Conservation (phyloP, 805 yeast genomes). For the Metschnikowia baotianmanensis region DNA sequence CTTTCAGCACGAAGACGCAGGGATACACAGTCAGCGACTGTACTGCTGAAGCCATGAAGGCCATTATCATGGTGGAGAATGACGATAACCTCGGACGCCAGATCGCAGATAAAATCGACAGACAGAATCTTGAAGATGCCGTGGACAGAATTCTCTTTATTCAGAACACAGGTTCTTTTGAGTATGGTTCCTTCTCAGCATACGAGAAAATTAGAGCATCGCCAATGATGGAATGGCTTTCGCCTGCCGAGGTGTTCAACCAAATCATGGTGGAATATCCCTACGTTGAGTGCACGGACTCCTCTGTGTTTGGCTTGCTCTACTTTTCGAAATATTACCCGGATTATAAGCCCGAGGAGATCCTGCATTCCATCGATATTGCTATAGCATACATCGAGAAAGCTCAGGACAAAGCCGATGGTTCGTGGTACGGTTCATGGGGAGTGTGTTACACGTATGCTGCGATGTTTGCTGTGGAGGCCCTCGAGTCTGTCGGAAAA, state of each 20-base stretch:
- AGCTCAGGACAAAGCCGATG: slow-evolving; percentile 67
- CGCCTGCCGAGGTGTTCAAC: slow-evolving; percentile 98
- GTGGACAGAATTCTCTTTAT: slow-evolving; percentile 72
- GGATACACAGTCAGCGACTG: slow-evolving; percentile 97
- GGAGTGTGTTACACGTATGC: slow-evolving; percentile 96
- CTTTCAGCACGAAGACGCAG: slow-evolving; percentile 91
- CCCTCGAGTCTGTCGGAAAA: slow-evolving; percentile 68
- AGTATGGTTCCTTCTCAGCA: slow-evolving; percentile 89
- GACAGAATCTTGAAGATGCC: slow-evolving; percentile 57
- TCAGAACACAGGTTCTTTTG: slow-evolving; percentile 77
- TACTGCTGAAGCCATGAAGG: slow-evolving; percentile 93
- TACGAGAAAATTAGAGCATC: slow-evolving; percentile 87
- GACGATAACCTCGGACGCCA: slow-evolving; percentile 44
- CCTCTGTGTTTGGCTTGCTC: slow-evolving; percentile 84
- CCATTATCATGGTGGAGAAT: slow-evolving; percentile 85
- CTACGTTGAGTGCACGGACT: slow-evolving; percentile 96
- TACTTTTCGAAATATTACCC: slow-evolving; percentile 66
- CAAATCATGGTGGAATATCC: slow-evolving; percentile 99
- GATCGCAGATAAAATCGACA: slow-evolving; percentile 46
- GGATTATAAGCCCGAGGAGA: slow-evolving; percentile 63
- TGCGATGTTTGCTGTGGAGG: slow-evolving; percentile 96
- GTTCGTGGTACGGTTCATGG: slow-evolving; percentile 99
- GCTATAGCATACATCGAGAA: slow-evolving; percentile 72
- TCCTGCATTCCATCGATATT: slow-evolving; percentile 62
- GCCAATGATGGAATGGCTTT: slow-evolving; percentile 67